phyloP scores from a whole-genome alignment of 2,329 filamentous ascomycete species.

The Coniochaeta prunicola region DNA sequence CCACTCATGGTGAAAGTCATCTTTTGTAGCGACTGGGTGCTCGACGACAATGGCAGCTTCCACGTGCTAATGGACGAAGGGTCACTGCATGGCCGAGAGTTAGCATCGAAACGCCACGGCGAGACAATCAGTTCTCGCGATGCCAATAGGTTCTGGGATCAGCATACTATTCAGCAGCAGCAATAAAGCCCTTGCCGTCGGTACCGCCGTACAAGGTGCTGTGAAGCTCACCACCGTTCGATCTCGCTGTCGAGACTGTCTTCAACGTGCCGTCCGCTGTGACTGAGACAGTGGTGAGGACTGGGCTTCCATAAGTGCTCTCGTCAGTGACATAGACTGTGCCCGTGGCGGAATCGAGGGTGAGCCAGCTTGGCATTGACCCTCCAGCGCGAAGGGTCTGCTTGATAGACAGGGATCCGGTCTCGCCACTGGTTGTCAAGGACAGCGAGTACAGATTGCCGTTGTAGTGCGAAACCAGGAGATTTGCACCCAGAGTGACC shows the following conservation, averaged over 20 bases:
- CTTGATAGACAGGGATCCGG: conserved; percentile 19
- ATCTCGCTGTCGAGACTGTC: conserved; percentile 18
- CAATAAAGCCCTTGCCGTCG: conserved; percentile 31
- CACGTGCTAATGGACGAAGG: conserved; percentile 35
- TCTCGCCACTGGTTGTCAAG: conserved; percentile 15
- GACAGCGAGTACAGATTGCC: conserved; percentile 29
- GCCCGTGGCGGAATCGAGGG: conserved; percentile 21
- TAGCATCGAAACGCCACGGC: background rate
- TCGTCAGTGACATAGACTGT: conserved; percentile 30
- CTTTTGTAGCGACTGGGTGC: conserved; percentile 24
- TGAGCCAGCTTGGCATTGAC: conserved; percentile 29
- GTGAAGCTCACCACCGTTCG: conserved; percentile 19
- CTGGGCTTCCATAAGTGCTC: conserved; percentile 25
- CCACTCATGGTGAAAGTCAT: conserved; percentile 32
- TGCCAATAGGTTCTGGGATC: background rate
- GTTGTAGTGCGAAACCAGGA: conserved; percentile 31
- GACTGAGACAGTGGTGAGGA: conserved; percentile 25
- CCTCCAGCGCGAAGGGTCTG: conserved; percentile 23
- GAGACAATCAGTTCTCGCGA: background rate
- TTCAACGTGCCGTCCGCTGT: conserved; percentile 22
- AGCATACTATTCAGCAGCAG: conserved; percentile 35
- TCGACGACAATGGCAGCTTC: conserved; percentile 26
- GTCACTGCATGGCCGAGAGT: conserved; percentile 21
- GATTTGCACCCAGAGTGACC: conserved; percentile 12
- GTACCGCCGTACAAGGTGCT: conserved; percentile 30